Evolutionary conservation across 129 eudicot species (phyloP).

Genomic region (Apium graveolens): DNA sequence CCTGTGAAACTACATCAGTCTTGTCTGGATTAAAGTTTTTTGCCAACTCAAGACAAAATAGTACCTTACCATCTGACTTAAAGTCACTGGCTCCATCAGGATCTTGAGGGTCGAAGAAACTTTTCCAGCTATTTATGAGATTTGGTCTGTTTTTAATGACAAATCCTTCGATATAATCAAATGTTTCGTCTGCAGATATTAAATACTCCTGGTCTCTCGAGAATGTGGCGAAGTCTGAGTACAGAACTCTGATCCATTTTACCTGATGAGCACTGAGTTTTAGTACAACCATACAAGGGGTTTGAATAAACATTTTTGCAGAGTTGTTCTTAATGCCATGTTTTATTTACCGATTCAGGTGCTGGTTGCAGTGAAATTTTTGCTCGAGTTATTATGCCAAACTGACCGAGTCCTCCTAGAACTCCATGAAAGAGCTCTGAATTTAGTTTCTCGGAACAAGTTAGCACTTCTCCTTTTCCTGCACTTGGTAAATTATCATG

Average conservation of each 20-base stretch:
- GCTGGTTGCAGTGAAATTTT: slow-evolving; percentile 76
- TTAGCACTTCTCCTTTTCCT: slow-evolving; percentile 80
- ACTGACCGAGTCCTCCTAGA: slow-evolving; percentile 94
- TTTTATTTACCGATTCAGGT: slow-evolving; percentile 40
- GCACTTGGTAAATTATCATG: slow-evolving; percentile 17
- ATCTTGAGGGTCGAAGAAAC: slow-evolving; percentile 67
- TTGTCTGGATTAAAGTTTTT: slow-evolving; percentile 54
- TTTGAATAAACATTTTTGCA: background rate
- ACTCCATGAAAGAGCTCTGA: slow-evolving; percentile 81
- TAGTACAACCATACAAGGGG: background rate
- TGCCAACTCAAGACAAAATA: slow-evolving; percentile 73
- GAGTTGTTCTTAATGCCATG: background rate
- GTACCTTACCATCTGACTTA: slow-evolving; percentile 61
- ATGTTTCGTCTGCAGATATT: slow-evolving; percentile 55
- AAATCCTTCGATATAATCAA: slow-evolving; percentile 83
- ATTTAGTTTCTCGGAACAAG: slow-evolving; percentile 71
- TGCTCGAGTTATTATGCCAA: slow-evolving; percentile 83
- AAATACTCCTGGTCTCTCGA: slow-evolving; percentile 71
- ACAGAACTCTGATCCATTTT: slow-evolving; percentile 88
- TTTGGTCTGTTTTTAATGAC: slow-evolving; percentile 57
- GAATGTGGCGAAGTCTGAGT: slow-evolving; percentile 75
- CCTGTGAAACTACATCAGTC: slow-evolving; percentile 31
- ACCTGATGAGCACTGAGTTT: slow-evolving; percentile 38
- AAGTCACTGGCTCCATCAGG: slow-evolving; percentile 64
- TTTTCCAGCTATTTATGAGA: slow-evolving; percentile 73